Evolutionary conservation across 2,329 filamentous ascomycete species (phyloP), one percentile per base, ranked within the genome.

Genomic region (Chaetomium sp.): DNA sequence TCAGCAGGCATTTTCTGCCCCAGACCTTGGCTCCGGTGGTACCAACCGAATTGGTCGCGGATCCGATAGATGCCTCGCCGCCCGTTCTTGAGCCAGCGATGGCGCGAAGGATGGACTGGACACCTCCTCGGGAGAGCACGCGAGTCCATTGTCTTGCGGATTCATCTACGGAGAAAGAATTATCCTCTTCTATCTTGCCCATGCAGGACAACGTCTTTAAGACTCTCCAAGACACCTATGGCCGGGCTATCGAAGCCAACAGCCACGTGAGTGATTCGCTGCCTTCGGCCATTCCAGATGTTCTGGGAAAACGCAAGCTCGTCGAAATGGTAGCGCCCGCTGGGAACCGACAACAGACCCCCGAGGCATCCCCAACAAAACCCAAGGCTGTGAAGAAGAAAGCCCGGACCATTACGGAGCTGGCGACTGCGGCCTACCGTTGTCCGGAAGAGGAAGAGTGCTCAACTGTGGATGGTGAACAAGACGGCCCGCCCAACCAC

Each of bases 361-460:
- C 63, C 13, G 66, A 73, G 51, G 74, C 71, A 21, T 76, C 77
- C 1, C 77, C 77, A 0, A 68, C 71, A 1, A 86, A 85, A 72
- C 73, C 77, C 25, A 89, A 86, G 69, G 79, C 80, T 5, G 78
- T 82, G 3, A 87, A 86, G 75, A 92, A 90, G 76, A 93, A 90
- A 74, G 78, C 87, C 0, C 87, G 86, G 49, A 96, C 92, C 0
- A 88, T 96, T 63, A 96, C 92, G 0, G 90, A 87, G 49, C 78
- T 91, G 57, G 90, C 91, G 12, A 94, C 88, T 1, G 88, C 90
- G 13, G 86, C 87, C 4, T 95, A 93, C 72, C 74, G 74, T 13
- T 74, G 78, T 27, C 73, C 78, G 2, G 73, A 75, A 4, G 74
- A 81, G 59, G 68, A 73, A 10, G 75, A 78, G 33, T 68, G 73